Conservation (phyloP, 768 basidiomycete genomes). For the Harrya chromipes region DNA sequence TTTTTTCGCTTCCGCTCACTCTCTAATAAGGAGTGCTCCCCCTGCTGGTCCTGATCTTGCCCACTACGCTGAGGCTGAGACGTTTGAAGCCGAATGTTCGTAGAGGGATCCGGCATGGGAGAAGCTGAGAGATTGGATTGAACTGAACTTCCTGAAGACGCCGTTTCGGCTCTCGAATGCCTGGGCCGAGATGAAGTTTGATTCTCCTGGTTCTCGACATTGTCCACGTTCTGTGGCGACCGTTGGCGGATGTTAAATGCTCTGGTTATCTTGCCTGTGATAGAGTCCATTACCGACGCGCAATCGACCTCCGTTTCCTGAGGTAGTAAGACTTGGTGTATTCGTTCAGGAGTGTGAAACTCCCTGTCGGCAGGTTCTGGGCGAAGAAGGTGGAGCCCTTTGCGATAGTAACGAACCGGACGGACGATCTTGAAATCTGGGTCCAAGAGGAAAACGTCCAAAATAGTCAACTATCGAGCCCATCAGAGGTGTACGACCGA, state of each 20-base stretch:
- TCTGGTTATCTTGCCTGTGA: constrained; percentile 46
- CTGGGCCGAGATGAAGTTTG: neutral
- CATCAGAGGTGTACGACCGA: neutral
- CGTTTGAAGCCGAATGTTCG: constrained; percentile 51
- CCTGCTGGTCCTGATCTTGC: constrained; percentile 23
- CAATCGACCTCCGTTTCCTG: constrained; percentile 33
- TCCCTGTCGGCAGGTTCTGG: constrained; percentile 29
- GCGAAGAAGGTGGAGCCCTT: constrained; percentile 71
- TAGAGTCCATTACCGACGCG: constrained; percentile 45
- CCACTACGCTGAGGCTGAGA: constrained; percentile 14
- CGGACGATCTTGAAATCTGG: constrained; percentile 84
- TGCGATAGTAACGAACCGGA: constrained; percentile 86
- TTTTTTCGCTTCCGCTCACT: constrained; percentile 48
- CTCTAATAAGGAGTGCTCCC: constrained; percentile 14
- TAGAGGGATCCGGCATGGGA: constrained; percentile 79
- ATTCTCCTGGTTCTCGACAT: constrained; percentile 7
- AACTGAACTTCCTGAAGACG: constrained; percentile 35
- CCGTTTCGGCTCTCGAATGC: constrained; percentile 14
- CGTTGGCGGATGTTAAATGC: constrained; percentile 37
- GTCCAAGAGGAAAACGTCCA: constrained; percentile 94
- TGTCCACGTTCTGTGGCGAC: constrained; percentile 11
- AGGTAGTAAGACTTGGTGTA: constrained; percentile 18
- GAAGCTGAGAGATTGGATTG: constrained; percentile 41
- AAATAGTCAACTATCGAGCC: constrained; percentile 60
- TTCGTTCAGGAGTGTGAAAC: constrained; percentile 17